phyloP scores from a whole-genome alignment of 495 filamentous ascomycete species.

The Wilcoxina mikolae region DNA sequence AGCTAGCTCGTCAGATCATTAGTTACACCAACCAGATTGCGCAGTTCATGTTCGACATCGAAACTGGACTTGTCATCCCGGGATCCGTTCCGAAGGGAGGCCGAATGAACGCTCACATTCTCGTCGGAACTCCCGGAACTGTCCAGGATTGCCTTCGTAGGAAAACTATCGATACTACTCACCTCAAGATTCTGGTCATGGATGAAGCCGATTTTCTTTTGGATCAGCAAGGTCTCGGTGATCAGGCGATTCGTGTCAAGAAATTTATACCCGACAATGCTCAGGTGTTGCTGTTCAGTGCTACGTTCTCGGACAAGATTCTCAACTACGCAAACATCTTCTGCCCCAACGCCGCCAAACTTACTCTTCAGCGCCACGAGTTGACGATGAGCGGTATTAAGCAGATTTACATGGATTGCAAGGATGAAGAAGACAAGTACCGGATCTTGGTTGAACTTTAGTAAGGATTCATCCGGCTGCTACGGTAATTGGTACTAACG shows the following conservation, averaged over 20 bases:
- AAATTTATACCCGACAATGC: constrained; percentile 30
- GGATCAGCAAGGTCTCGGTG: constrained; percentile 83
- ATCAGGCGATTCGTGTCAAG: constrained; percentile 85
- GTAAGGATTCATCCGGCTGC: not conserved
- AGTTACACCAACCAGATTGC: constrained; percentile 60
- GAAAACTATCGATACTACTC: constrained; percentile 46
- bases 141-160: constrained; percentile 71
- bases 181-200: constrained; percentile 64
- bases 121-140: constrained; percentile 91
- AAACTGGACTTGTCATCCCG: constrained; percentile 59
- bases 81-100: constrained; percentile 47
- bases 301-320: constrained; percentile 81
- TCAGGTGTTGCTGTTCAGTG: constrained; percentile 88
- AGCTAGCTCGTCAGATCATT: constrained; percentile 89
- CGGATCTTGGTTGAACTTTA: constrained; percentile 78
- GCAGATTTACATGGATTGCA: constrained; percentile 90
- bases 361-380: constrained; percentile 76
- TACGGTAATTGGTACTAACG: not conserved
- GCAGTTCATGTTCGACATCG: not conserved
- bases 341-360: constrained; percentile 70
- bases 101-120: constrained; percentile 52
- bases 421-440: constrained; percentile 68
- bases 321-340: constrained; percentile 63
- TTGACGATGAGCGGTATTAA: constrained; percentile 94
- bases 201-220: constrained; percentile 97